Conservation (phyloP, 1,284 basidiomycete genomes). For the Cutaneotrichosporon curvatum region DNA sequence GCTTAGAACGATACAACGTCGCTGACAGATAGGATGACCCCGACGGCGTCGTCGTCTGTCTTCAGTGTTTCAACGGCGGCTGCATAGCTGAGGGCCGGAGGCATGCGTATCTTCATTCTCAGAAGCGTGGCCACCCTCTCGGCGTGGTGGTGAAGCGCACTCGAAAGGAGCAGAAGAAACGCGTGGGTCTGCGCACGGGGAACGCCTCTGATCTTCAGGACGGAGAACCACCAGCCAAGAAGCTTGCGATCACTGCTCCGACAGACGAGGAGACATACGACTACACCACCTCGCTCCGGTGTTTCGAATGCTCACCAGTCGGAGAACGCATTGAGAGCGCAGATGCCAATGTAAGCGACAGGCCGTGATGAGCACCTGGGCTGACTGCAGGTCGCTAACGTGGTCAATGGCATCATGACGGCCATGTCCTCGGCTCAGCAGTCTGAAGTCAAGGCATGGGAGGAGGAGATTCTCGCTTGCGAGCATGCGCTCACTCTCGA, state of each 20-base stretch:
- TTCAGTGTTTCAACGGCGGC: slow-evolving; percentile 88
- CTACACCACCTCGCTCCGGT: slow-evolving; percentile 60
- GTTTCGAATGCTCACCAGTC: slow-evolving; percentile 59
- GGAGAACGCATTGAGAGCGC: slow-evolving; percentile 54
- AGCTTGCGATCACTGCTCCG: slow-evolving; percentile 78
- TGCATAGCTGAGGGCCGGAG: slow-evolving; percentile 57
- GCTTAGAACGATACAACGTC: too few relatives aligned
- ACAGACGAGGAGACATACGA: slow-evolving; percentile 85
- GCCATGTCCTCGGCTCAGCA: slow-evolving; percentile 83
- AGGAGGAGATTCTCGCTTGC: slow-evolving; percentile 84
- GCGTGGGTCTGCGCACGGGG: slow-evolving; percentile 48
- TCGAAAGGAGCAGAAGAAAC: slow-evolving; percentile 58
- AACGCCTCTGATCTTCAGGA: slow-evolving; percentile 33
- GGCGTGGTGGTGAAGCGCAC: slow-evolving; percentile 76
- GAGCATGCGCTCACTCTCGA: slow-evolving; percentile 76
- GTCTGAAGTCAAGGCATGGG: slow-evolving; percentile 95
- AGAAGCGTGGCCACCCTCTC: slow-evolving; percentile 66
- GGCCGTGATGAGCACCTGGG: background rate
- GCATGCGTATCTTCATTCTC: slow-evolving; percentile 65
- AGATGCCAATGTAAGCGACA: slow-evolving; percentile 45
- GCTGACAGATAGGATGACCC: slow-evolving; percentile 55
- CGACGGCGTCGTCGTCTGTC: slow-evolving; percentile 79
- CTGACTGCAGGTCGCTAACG: slow-evolving; percentile 50
- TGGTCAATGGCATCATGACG: slow-evolving; percentile 67
- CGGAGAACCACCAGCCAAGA: slow-evolving; percentile 78